Conservation (phyloP, 306 rosid genomes). For the Luffa aegyptiaca region DNA sequence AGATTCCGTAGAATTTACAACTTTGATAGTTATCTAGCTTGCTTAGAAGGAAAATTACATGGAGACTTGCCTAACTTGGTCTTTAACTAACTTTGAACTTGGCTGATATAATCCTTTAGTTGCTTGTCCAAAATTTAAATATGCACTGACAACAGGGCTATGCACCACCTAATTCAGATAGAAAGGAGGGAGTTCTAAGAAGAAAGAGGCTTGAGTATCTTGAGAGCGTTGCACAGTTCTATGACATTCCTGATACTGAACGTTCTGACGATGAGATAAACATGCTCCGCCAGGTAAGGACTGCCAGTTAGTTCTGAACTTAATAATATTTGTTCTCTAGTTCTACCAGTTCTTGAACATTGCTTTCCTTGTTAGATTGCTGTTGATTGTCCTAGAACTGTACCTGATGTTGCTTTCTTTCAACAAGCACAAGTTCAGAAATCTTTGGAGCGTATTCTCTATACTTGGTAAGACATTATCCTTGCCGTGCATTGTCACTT, state of each 20-base stretch:
- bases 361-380: slow-evolving; percentile 40
- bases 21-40: background rate
- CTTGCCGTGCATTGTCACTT: background rate
- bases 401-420: slow-evolving; percentile 85
- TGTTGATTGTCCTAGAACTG: slow-evolving; percentile 94
- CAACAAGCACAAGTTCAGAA: slow-evolving; percentile 84
- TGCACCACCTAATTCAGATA: slow-evolving; percentile 98
- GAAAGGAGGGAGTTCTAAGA: slow-evolving; percentile 89
- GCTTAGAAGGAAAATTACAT: background rate
- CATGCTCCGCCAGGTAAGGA: slow-evolving; percentile 92
- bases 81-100: background rate
- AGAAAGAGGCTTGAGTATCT: slow-evolving; percentile 96
- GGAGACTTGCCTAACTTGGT: background rate
- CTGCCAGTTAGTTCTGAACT: background rate
- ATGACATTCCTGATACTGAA: slow-evolving; percentile 76
- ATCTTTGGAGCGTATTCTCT: slow-evolving; percentile 88
- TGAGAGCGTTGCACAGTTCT: slow-evolving; percentile 76
- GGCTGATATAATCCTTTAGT: slow-evolving; percentile 1
- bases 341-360: slow-evolving; percentile 16
- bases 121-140: slow-evolving; percentile 48
- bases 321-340: background rate
- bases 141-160: slow-evolving; percentile 94
- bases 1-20: background rate
- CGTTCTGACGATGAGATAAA: slow-evolving; percentile 93
- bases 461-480: slow-evolving; percentile 53